phyloP scores from a whole-genome alignment of 1,284 basidiomycete genomes.

The Malassezia yamatoensis region DNA sequence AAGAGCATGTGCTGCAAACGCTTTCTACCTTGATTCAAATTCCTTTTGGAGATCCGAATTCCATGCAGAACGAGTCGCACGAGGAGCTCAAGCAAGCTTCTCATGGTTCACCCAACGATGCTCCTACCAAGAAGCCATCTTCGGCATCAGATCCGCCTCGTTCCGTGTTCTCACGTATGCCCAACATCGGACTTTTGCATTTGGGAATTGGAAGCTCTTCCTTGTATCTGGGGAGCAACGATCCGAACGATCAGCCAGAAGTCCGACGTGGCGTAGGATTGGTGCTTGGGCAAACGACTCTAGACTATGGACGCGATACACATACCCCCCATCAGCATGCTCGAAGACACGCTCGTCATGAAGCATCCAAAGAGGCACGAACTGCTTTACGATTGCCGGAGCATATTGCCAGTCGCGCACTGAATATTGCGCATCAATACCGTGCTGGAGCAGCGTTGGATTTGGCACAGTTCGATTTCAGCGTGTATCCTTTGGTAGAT shows the following conservation, averaged over 20 bases:
- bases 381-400: slow-evolving; percentile 9
- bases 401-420: slow-evolving; percentile 5
- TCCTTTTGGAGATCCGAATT: no score
- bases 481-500: slow-evolving; percentile 11
- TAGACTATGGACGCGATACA: slow-evolving; percentile 6
- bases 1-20: slow-evolving; percentile 2
- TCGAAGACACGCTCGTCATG: neutral
- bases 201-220: neutral
- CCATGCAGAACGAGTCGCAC: no score
- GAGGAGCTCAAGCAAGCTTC: no score
- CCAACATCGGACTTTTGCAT: slow-evolving; percentile 1
- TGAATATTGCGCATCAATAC: neutral
- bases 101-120: no score
- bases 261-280: slow-evolving; percentile 11
- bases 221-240: slow-evolving; percentile 4
- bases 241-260: slow-evolving; percentile 9
- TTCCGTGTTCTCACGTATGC: slow-evolving; percentile 4
- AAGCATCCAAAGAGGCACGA: slow-evolving; percentile 5
- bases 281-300: slow-evolving; percentile 3
- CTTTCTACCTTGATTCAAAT: neutral
- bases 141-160: neutral
- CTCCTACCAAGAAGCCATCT: neutral
- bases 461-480: neutral
- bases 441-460: slow-evolving; percentile 2
- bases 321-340: neutral